These are phyloP conservation scores for Apiospora pterosperma DNA, from an alignment of 2,329 filamentous ascomycete genomes.

Conservation along the genomic window DNA sequence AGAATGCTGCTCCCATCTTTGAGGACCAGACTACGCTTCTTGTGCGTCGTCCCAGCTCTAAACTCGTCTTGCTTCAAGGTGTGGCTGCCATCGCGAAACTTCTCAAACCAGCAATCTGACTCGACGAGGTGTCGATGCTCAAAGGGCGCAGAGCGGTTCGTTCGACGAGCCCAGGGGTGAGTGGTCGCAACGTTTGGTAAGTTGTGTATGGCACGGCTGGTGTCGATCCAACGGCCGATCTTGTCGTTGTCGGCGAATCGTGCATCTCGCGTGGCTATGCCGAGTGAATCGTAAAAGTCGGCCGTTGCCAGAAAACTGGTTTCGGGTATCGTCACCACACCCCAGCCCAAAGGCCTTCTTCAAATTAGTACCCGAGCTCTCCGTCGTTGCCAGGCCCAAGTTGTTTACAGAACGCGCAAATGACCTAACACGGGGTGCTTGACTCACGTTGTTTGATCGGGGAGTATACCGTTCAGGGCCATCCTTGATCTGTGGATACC, in stretches of 20 bases:
- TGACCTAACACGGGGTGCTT: neutral
- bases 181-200: conserved; percentile 20
- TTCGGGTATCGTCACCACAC: conserved; percentile 42
- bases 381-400: conserved; percentile 20
- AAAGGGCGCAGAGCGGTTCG: neutral
- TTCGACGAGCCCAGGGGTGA: conserved; percentile 21
- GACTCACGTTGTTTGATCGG: conserved; percentile 18
- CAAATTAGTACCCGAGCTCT: conserved; percentile 12
- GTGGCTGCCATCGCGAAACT: neutral
- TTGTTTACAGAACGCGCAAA: conserved; percentile 10
- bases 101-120: conserved; percentile 6
- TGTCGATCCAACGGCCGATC: conserved; percentile 24
- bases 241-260: conserved; percentile 12
- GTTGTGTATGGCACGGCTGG: conserved; percentile 14
- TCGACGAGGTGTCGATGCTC: conserved; percentile 4
- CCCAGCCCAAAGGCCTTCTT: conserved; percentile 40
- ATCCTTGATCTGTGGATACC: neutral
- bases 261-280: conserved; percentile 21
- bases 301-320: conserved; percentile 36
- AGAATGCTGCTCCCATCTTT: conserved; percentile 32
- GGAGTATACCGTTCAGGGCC: neutral
- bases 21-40: conserved; percentile 4
- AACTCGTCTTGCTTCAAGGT: neutral
- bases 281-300: conserved; percentile 26
- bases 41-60: neutral